Evolutionary conservation across 2,329 filamentous ascomycete species (phyloP).

Genomic region (Plectosphaerella sp.): DNA sequence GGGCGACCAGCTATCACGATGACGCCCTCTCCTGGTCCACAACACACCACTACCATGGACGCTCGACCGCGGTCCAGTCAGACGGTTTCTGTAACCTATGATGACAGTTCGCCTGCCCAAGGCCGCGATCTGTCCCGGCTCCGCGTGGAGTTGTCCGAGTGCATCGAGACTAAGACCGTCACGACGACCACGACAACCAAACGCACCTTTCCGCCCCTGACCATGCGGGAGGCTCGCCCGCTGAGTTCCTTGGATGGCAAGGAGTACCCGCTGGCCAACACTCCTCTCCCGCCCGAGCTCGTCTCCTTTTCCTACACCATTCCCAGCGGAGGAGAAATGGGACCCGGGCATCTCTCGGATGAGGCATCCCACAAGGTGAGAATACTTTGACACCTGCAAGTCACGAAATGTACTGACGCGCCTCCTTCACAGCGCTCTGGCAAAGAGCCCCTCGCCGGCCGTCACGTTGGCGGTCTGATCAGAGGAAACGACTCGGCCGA

Average conservation of each 20-base stretch:
- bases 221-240: constrained; percentile 68
- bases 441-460: constrained; percentile 6
- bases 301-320: constrained; percentile 70
- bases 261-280: constrained; percentile 81
- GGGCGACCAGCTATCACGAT: constrained; percentile 18
- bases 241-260: constrained; percentile 75
- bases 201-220: constrained; percentile 76
- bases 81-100: constrained; percentile 43
- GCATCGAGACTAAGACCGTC: constrained; percentile 66
- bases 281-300: constrained; percentile 76
- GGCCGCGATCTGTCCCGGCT: constrained; percentile 28
- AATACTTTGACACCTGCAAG: not conserved
- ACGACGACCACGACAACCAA: constrained; percentile 92
- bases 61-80: constrained; percentile 31
- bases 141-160: constrained; percentile 59
- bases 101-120: constrained; percentile 23
- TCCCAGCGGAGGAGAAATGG: constrained; percentile 40
- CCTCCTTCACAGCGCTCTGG: not conserved
- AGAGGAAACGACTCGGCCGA: constrained; percentile 22
- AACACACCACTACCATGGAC: constrained; percentile 13
- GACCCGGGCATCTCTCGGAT: not conserved
- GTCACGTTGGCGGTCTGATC: constrained; percentile 6
- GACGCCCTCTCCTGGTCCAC: constrained; percentile 28
- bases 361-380: not conserved
- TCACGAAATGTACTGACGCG: constrained; percentile 1